Base-by-base conservation (phyloP, 495 filamentous ascomycete species). In the Pyronema omphalodes region DNA sequence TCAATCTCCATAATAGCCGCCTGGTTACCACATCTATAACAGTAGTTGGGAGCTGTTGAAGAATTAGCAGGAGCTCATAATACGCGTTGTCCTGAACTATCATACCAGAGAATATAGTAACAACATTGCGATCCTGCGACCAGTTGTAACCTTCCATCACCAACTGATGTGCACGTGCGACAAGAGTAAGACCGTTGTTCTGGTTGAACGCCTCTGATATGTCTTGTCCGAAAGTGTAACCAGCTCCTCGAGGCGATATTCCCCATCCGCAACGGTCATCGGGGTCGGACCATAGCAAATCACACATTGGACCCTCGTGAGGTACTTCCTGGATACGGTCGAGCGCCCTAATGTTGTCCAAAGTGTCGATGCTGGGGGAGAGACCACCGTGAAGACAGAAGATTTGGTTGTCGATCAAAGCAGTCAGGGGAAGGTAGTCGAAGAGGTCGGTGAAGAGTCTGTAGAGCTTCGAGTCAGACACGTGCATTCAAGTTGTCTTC, bases 1-100 rank as follows among this genome's bases (percentile, higher is more conserved):
- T 98, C 91, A 69, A 98, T 98, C 70, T 98, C 91, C 91, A 98
- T 98, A 69, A 98, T 98, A 8, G 91, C 91, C 49, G 91, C 91
- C 71, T 98, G 91, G 71, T 98, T 98, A 63, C 91, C 91, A 68
- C 91, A 98, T 66, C 91, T 78, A 74, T 93, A 94, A 72, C 88
- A 95, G 70, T 95, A 95, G 70, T 95, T 95, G 34, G 88, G 88
- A 37, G 88, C 88, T 93, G 60, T 6, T 29, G 33, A 51, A 52
- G 64, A 33, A 62, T 66, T 55, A 68, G 47, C 52, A 53, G 18
- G 51, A 14, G 15, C 33, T 17, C 54, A 44, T 48, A 9, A 44
- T 7, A 47, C 15, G 44, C 50, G 50, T 43, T 41, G 37, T 23
- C 33, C 48, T 36, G 7, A 35, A 41, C 46, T 40, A 40, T 57